A percentile compares a stretch with the other conserved stretches of the same genome.
phyloP scores from a whole-genome alignment of 2,329 filamentous ascomycete genomes.

The Aspergillus unguis region DNA sequence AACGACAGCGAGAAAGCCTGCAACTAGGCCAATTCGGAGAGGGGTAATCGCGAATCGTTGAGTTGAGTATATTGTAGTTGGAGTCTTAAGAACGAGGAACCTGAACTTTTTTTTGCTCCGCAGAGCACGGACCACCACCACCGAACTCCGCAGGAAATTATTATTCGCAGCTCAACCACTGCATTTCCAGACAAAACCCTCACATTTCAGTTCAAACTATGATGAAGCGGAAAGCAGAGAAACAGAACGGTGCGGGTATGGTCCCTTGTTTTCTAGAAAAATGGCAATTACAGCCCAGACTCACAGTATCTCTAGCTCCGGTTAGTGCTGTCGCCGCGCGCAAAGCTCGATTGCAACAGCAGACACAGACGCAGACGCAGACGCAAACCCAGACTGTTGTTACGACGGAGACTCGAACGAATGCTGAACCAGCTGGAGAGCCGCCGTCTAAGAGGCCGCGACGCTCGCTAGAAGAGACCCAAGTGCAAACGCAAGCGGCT shows the following conservation, averaged over 20 bases:
- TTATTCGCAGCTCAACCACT: not conserved
- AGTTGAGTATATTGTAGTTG: slow-evolving; percentile 9
- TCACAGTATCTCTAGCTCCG: slow-evolving; percentile 25
- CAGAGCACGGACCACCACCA: slow-evolving; percentile 39
- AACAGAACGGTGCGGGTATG: slow-evolving; percentile 20
- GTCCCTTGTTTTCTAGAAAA: too few relatives aligned
- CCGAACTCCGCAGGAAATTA: slow-evolving; percentile 22
- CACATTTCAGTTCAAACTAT: slow-evolving; percentile 3
- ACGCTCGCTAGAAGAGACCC: slow-evolving; percentile 24
- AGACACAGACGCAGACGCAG: slow-evolving; percentile 20
- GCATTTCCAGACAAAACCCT: not conserved
- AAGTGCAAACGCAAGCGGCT: slow-evolving; percentile 8
- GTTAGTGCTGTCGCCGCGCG: slow-evolving; percentile 44
- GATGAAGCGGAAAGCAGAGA: slow-evolving; percentile 41
- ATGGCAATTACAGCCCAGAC: not conserved
- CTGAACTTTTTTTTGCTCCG: slow-evolving; percentile 40
- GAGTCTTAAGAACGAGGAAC: slow-evolving; percentile 11
- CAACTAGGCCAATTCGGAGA: too few relatives aligned
- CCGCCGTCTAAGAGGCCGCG: slow-evolving; percentile 37
- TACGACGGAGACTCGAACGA: slow-evolving; percentile 18
- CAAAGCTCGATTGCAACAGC: slow-evolving; percentile 36
- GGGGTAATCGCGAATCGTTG: slow-evolving; percentile 1
- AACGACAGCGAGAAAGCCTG: too few relatives aligned
- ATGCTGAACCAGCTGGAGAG: slow-evolving; percentile 22
- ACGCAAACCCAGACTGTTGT: slow-evolving; percentile 23